Conservation (phyloP, 73 alveolate genomes). For the Tetrahymena borealis region DNA sequence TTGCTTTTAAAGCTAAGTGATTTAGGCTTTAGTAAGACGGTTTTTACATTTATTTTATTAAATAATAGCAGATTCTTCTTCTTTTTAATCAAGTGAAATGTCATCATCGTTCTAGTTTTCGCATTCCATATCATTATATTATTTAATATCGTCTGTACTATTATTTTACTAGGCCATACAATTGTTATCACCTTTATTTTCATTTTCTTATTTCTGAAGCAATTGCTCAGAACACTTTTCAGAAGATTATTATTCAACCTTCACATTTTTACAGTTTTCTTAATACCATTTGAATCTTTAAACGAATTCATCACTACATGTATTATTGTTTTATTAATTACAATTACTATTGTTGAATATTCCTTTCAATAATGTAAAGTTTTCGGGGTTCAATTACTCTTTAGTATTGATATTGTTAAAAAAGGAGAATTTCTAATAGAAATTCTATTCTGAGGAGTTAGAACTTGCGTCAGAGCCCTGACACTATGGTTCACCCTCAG, state of each 20-base stretch:
- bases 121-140: not conserved
- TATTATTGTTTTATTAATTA: not conserved
- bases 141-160: not conserved
- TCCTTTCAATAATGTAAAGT: not conserved
- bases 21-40: not conserved
- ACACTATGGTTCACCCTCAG: not conserved
- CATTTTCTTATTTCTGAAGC: not conserved
- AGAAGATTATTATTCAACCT: not conserved
- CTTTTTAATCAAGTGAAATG: not conserved
- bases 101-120: constrained; percentile 1
- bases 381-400: not conserved
- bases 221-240: not conserved
- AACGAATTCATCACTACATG: not conserved
- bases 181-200: not conserved
- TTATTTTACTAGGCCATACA: not conserved
- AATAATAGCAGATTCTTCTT: not conserved
- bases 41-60: not conserved
- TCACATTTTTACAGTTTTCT: not conserved
- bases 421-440: not conserved
- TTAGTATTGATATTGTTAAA: not conserved
- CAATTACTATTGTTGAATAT: not conserved
- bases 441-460: not conserved
- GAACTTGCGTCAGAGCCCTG: not conserved
- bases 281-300: not conserved
- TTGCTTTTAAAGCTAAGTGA: not conserved